Conservation (phyloP, 2,329 filamentous ascomycete species). For the Huntiella savannae region DNA sequence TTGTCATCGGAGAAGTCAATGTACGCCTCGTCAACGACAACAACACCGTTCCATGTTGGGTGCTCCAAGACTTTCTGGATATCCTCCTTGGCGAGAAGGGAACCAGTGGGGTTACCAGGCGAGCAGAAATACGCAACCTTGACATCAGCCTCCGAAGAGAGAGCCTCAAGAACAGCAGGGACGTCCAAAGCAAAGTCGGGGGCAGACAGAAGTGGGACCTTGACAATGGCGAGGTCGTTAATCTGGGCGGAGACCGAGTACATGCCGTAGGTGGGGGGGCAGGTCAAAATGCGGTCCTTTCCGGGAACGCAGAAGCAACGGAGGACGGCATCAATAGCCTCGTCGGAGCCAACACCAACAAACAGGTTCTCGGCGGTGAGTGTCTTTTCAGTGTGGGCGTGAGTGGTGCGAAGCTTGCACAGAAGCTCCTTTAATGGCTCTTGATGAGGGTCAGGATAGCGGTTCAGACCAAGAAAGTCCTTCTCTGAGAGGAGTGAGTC, state of each 20-base stretch:
- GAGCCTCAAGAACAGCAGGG: slow-evolving; percentile 42
- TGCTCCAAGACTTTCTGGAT: slow-evolving; percentile 59
- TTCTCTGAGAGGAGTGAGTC: slow-evolving; percentile 24
- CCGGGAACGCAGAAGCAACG: slow-evolving; percentile 84
- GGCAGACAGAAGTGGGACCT: slow-evolving; percentile 58
- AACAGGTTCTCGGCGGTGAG: slow-evolving; percentile 74
- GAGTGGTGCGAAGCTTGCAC: slow-evolving; percentile 71
- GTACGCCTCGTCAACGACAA: slow-evolving; percentile 90
- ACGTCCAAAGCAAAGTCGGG: slow-evolving; percentile 59
- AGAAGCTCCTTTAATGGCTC: slow-evolving; percentile 66
- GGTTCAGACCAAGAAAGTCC: slow-evolving; percentile 66
- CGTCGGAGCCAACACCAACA: slow-evolving; percentile 87
- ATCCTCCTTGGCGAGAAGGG: slow-evolving; percentile 55
- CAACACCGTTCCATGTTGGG: slow-evolving; percentile 84
- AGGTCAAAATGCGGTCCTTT: slow-evolving; percentile 77
- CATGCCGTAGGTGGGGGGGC: slow-evolving; percentile 97
- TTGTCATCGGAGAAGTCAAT: slow-evolving; percentile 69
- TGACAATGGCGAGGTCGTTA: slow-evolving; percentile 75
- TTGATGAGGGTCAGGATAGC: slow-evolving; percentile 96
- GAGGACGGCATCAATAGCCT: slow-evolving; percentile 86
- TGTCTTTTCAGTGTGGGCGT: slow-evolving; percentile 54
- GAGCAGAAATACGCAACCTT: slow-evolving; percentile 89
- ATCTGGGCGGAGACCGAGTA: slow-evolving; percentile 86
- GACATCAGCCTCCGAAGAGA: slow-evolving; percentile 43
- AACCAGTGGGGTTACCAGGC: slow-evolving; percentile 83